Evolutionary conservation across 2,329 filamentous ascomycete genomes (phyloP).

Genomic region (Sarocladiaceae sp.): DNA sequence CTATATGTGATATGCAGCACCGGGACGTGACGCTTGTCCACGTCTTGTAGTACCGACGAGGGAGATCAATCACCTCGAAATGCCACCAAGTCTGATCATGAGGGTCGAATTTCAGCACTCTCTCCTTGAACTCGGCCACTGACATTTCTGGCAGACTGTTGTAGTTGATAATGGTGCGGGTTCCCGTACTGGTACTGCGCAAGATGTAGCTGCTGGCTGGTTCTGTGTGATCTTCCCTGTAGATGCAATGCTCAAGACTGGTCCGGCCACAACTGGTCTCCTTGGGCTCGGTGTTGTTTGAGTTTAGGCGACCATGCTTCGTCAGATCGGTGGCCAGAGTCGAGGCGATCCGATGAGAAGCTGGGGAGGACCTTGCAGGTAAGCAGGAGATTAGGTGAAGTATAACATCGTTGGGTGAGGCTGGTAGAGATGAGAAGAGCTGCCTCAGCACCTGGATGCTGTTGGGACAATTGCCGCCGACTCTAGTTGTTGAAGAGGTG

Average conservation of each 20-base stretch:
- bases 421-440: slow-evolving; percentile 38
- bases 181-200: slow-evolving; percentile 50
- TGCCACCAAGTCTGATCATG: slow-evolving; percentile 55
- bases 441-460: slow-evolving; percentile 65
- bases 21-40: neutral
- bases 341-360: slow-evolving; percentile 42
- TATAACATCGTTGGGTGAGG: slow-evolving; percentile 20
- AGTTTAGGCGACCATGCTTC: neutral
- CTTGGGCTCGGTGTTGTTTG: neutral
- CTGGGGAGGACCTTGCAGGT: slow-evolving; percentile 44
- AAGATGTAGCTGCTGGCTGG: slow-evolving; percentile 66
- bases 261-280: no score
- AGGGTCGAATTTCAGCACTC: slow-evolving; percentile 27
- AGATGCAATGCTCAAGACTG: slow-evolving; percentile 50
- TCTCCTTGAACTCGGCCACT: slow-evolving; percentile 46
- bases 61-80: slow-evolving; percentile 67
- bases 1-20: no score
- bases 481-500: slow-evolving; percentile 47
- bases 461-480: slow-evolving; percentile 70
- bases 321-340: slow-evolving; percentile 40
- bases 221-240: slow-evolving; percentile 45
- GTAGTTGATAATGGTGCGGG: slow-evolving; percentile 65
- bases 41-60: slow-evolving; percentile 14
- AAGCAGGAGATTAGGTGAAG: slow-evolving; percentile 46
- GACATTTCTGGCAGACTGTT: slow-evolving; percentile 65